Conservation (phyloP, 805 yeast genomes). For the Maudiozyma serrabonitensis region DNA sequence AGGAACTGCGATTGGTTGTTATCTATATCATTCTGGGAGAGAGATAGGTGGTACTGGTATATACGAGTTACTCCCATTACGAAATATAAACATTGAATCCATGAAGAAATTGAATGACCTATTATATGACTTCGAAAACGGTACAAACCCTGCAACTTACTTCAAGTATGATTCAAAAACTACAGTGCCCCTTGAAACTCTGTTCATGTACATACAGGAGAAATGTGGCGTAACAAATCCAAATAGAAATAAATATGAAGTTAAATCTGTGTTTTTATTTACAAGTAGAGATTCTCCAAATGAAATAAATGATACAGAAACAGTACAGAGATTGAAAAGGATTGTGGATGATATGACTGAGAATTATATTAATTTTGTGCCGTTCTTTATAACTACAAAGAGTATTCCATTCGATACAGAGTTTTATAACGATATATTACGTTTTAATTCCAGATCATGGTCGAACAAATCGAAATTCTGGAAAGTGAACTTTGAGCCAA, state of each 20-base stretch:
- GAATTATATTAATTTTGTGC: conserved; percentile 44
- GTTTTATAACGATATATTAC: conserved; percentile 46
- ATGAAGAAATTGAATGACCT: conserved; percentile 48
- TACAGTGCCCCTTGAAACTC: conserved; percentile 30
- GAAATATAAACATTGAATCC: conserved; percentile 44
- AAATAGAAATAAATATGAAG: conserved; percentile 38
- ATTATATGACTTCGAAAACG: conserved; percentile 34
- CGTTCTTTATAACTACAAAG: conserved; percentile 45
- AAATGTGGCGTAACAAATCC: conserved; percentile 38
- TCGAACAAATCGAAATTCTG: conserved; percentile 17
- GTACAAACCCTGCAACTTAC: conserved; percentile 20
- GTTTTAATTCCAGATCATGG: conserved; percentile 16
- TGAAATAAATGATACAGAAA: conserved; percentile 30
- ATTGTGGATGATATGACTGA: conserved; percentile 53
- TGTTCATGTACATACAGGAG: conserved; percentile 45
- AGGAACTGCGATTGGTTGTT: conserved; percentile 66
- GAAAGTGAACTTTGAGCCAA: conserved; percentile 36
- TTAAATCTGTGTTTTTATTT: conserved; percentile 55
- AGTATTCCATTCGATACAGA: conserved; percentile 33
- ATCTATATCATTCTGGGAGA: conserved; percentile 42
- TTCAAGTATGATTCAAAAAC: conserved; percentile 24
- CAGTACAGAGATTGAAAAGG: conserved; percentile 42
- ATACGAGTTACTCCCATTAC: conserved; percentile 40
- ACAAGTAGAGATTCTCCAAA: conserved; percentile 70
- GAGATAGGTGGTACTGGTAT: conserved; percentile 36